Percentiles rank a stretch among this genome's conserved stretches.
phyloP scores from a whole-genome alignment of 257 asterid genomes.

The Jacaranda mimosifolia region DNA sequence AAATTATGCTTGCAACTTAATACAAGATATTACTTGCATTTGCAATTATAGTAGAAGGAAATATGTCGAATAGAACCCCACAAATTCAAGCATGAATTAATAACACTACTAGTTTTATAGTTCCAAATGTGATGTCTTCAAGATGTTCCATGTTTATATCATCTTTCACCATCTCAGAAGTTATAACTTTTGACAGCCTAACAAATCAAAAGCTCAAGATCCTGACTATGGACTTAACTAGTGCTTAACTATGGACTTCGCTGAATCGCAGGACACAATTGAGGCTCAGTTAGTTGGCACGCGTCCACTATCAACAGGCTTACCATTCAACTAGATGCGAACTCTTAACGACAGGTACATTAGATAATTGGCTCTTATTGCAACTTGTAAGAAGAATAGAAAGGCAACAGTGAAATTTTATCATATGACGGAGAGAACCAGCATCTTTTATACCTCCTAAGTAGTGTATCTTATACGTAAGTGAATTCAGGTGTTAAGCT shows the following conservation, averaged over 20 bases:
- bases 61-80: not conserved
- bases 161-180: not conserved
- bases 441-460: constrained; percentile 9
- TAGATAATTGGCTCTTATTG: not conserved
- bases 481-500: not conserved
- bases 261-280: not conserved
- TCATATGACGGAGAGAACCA: constrained; percentile 1
- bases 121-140: not conserved
- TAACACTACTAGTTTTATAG: not conserved
- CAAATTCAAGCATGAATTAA: not conserved
- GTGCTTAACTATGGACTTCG: not conserved
- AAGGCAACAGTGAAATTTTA: not conserved
- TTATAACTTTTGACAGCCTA: not conserved
- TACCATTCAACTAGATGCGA: not conserved
- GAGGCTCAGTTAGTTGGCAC: not conserved
- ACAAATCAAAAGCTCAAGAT: not conserved
- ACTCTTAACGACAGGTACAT: not conserved
- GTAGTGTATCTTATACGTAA: not conserved
- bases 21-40: constrained; percentile 3
- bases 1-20: not conserved
- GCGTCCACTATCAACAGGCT: constrained; percentile 3
- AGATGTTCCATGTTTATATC: not conserved
- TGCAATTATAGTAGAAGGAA: constrained; percentile 2
- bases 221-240: not conserved
- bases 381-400: not conserved